Percentiles rank a stretch among this genome's conserved stretches.
Evolutionary conservation across 306 rosid genomes (phyloP).

Genomic region (Glycine latifolia): DNA sequence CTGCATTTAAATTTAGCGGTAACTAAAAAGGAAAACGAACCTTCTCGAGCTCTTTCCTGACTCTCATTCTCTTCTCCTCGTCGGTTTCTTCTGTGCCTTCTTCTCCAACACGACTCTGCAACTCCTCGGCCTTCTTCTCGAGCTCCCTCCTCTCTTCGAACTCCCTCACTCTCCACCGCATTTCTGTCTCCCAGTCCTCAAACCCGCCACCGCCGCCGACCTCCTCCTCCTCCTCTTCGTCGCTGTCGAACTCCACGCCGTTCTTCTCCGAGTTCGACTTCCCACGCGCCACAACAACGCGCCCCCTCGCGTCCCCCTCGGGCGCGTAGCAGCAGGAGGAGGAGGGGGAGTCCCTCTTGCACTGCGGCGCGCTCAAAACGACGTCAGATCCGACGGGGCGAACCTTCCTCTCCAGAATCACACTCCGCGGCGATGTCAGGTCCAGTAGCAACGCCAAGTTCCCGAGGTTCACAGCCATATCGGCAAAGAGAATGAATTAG

Average conservation of each 20-base stretch:
- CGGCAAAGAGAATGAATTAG: background rate
- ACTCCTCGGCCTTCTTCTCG: slow-evolving; percentile 85
- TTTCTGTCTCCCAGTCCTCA: slow-evolving; percentile 78
- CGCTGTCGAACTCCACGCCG: slow-evolving; percentile 75
- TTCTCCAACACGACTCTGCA: slow-evolving; percentile 62
- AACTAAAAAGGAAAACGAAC: slow-evolving; percentile 37
- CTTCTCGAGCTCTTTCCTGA: slow-evolving; percentile 91
- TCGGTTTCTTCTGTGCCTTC: slow-evolving; percentile 76
- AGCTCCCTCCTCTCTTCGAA: slow-evolving; percentile 48
- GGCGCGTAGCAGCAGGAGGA: slow-evolving; percentile 46
- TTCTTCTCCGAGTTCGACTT: slow-evolving; percentile 66
- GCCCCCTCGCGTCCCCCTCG: slow-evolving; percentile 52
- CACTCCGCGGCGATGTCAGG: slow-evolving; percentile 59
- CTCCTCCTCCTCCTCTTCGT: slow-evolving; percentile 63
- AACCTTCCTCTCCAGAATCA: slow-evolving; percentile 59
- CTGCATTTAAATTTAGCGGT: background rate
- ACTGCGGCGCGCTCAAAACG: slow-evolving; percentile 54
- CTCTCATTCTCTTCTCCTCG: slow-evolving; percentile 89
- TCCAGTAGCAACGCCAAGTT: slow-evolving; percentile 75
- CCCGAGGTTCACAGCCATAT: slow-evolving; percentile 79
- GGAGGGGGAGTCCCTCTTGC: slow-evolving; percentile 52
- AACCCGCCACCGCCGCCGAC: slow-evolving; percentile 20
- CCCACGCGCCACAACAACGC: slow-evolving; percentile 55
- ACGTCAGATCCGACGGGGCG: slow-evolving; percentile 65
- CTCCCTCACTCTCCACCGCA: slow-evolving; percentile 80